These are phyloP conservation scores for Halocafeteria seosinensis DNA, from an alignment of 108 stramenopile species.

Conservation along the genomic window DNA sequence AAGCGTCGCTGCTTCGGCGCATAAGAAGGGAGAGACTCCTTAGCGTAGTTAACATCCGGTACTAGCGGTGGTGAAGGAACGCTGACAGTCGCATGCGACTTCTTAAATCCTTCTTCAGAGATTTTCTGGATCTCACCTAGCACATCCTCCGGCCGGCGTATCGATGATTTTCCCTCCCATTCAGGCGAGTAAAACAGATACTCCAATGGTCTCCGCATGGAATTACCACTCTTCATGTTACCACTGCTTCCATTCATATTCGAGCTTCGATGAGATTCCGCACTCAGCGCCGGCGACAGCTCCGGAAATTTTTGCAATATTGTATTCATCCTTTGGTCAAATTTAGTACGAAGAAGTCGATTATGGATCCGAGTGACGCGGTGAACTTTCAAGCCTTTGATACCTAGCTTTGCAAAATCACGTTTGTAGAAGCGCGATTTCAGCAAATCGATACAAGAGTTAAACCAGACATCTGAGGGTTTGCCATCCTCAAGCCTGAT, in stretches of 20 bases:
- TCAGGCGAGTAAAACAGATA: slow-evolving; percentile 19
- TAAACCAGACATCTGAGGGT: slow-evolving; percentile 19
- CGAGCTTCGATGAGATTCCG: background rate
- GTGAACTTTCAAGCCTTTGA: slow-evolving; percentile 12
- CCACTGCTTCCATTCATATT: background rate
- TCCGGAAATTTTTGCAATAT: background rate
- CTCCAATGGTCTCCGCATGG: slow-evolving; percentile 14
- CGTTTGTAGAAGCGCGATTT: slow-evolving; percentile 9
- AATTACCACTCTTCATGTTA: too few species aligned
- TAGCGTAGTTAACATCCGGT: background rate
- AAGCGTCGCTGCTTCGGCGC: background rate
- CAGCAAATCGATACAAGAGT: slow-evolving; percentile 25
- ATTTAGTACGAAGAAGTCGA: slow-evolving; percentile 18
- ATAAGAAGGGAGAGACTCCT: background rate
- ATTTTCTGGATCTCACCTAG: slow-evolving; percentile 9
- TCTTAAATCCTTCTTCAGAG: slow-evolving; percentile 19
- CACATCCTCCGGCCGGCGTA: background rate
- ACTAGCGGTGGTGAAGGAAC: background rate
- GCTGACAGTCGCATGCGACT: background rate
- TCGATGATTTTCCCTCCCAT: background rate
- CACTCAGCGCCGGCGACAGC: background rate
- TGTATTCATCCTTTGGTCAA: slow-evolving; percentile 6
- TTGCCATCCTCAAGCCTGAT: slow-evolving; percentile 31
- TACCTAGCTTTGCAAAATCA: slow-evolving; percentile 1
- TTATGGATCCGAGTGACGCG: slow-evolving; percentile 32